phyloP scores from a whole-genome alignment of 345 rosid genomes.

The Gossypioides kirkii region DNA sequence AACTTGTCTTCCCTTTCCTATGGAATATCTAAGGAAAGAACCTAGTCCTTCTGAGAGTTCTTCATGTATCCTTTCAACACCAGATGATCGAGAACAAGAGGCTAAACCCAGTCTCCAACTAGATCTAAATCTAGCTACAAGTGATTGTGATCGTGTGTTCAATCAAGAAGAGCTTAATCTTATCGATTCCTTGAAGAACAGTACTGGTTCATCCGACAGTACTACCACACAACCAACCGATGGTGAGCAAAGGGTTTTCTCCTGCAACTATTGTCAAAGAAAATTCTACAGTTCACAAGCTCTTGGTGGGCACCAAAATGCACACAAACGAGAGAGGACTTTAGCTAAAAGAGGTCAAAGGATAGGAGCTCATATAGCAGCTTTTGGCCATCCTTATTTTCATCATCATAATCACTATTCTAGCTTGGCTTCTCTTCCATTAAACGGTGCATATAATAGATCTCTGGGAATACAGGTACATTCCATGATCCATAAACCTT shows the following conservation, averaged over 20 bases:
- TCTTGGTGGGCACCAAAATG: conserved; percentile 90
- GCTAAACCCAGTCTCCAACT: conserved; percentile 21
- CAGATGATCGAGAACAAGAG: conserved; percentile 15
- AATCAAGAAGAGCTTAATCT: conserved; percentile 68
- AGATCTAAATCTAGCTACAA: conserved; percentile 32
- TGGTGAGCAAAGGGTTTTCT: conserved; percentile 52
- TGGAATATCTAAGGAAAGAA: conserved; percentile 37
- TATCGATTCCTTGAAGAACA: conserved; percentile 35
- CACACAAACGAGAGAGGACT: conserved; percentile 78
- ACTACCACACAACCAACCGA: conserved; percentile 22
- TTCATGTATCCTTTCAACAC: conserved; percentile 22
- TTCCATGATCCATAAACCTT: conserved; percentile 54
- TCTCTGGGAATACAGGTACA: conserved; percentile 63
- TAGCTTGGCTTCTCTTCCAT: conserved; percentile 48
- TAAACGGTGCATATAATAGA: conserved; percentile 41
- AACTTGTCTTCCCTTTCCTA: conserved; percentile 4
- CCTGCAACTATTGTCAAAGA: conserved; percentile 86
- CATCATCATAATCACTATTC: conserved; percentile 27
- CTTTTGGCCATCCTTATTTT: conserved; percentile 48
- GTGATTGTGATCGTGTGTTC: conserved; percentile 30
- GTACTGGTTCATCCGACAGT: conserved; percentile 15
- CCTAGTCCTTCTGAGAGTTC: conserved; percentile 26
- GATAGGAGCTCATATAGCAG: conserved; percentile 27
- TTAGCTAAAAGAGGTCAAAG: conserved; percentile 66
- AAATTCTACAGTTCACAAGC: conserved; percentile 91